These are phyloP conservation scores for Hibiscus mutabilis DNA, from an alignment of 345 rosid species.

Conservation along the genomic window DNA sequence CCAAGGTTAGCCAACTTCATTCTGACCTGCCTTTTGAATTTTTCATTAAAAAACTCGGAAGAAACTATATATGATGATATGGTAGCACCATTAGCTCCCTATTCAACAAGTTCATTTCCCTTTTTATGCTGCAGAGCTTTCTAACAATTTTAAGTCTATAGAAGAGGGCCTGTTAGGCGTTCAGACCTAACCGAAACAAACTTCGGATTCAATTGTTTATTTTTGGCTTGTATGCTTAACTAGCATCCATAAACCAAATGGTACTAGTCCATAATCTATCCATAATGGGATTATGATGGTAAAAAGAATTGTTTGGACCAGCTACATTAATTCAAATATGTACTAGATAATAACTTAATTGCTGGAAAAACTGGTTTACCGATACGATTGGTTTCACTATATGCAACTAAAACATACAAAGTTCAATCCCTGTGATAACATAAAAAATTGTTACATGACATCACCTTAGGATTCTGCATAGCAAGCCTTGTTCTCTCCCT, in stretches of 20 bases:
- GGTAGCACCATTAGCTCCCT: background rate
- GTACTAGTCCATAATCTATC: background rate
- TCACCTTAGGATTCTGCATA: slow-evolving; percentile 99
- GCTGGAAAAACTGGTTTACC: background rate
- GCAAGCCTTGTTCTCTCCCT: slow-evolving; percentile 84
- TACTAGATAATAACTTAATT: no score
- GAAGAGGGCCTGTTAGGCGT: no score
- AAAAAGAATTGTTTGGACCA: background rate
- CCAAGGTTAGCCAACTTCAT: slow-evolving; percentile 70
- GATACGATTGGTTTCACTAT: slow-evolving; percentile 5
- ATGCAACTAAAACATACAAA: background rate
- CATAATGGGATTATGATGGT: background rate
- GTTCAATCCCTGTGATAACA: slow-evolving; percentile 8
- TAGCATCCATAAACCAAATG: background rate
- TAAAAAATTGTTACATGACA: slow-evolving; percentile 77
- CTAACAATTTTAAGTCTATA: background rate
- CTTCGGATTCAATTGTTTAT: no score
- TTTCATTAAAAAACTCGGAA: background rate
- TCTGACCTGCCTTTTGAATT: slow-evolving; percentile 53
- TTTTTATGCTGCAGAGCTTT: background rate
- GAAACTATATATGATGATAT: background rate
- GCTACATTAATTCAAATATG: no score
- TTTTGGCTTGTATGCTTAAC: background rate
- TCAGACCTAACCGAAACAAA: no score
- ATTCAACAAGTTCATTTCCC: background rate